Conservation (phyloP, 2,329 filamentous ascomycete species). For the Microcera coccophila region DNA sequence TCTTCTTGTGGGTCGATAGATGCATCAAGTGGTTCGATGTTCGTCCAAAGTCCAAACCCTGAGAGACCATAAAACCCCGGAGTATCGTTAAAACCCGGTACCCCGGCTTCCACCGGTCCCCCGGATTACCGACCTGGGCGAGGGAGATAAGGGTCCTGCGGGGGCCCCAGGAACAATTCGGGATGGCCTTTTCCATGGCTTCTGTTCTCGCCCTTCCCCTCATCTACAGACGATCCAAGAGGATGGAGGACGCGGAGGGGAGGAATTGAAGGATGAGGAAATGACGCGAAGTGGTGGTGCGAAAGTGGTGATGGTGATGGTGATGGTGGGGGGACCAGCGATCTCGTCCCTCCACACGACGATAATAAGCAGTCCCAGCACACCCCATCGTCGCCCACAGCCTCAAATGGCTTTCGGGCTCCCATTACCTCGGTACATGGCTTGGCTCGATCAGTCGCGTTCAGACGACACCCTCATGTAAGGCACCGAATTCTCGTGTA, state of each 20-base stretch:
- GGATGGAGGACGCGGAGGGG: too few species aligned
- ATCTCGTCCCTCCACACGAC: too few species aligned
- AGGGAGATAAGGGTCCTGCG: neutral
- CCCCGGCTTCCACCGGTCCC: constrained; percentile 14
- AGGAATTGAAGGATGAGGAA: neutral
- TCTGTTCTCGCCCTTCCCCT: neutral
- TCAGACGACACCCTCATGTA: neutral
- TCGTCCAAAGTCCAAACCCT: constrained; percentile 16
- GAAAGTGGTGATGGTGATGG: neutral
- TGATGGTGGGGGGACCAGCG: neutral
- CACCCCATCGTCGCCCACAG: too few species aligned
- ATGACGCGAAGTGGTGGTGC: neutral
- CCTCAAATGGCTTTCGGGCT: too few species aligned
- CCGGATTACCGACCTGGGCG: constrained; percentile 9
- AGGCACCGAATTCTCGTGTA: neutral
- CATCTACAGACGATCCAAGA: too few species aligned
- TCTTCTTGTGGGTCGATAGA: constrained; percentile 21
- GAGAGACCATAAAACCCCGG: neutral
- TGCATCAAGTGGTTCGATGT: constrained; percentile 27
- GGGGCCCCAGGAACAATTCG: constrained; percentile 1
- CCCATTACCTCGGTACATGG: too few species aligned
- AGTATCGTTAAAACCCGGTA: constrained; percentile 17
- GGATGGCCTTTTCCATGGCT: neutral
- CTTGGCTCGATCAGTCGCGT: too few species aligned
- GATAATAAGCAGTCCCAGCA: too few species aligned